phyloP scores from a whole-genome alignment of 2,329 filamentous ascomycete genomes.

The Scedosporium aurantiacum region DNA sequence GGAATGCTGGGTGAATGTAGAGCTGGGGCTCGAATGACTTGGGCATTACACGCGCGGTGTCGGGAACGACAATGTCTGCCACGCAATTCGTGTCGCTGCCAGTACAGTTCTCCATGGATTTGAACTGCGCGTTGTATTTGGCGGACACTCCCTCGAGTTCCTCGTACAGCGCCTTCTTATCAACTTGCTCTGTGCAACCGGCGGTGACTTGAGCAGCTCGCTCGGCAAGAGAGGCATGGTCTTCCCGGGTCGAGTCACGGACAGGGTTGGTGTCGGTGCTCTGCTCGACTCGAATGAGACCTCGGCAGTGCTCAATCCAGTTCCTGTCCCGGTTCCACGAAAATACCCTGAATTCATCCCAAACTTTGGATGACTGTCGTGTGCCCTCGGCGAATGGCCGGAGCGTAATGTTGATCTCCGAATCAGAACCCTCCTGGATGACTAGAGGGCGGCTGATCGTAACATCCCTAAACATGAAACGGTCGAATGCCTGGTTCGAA shows the following conservation, averaged over 20 bases:
- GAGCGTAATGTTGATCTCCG: constrained; percentile 15
- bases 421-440: constrained; percentile 26
- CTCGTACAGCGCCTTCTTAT: constrained; percentile 14
- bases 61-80: constrained; percentile 24
- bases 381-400: constrained; percentile 18
- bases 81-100: constrained; percentile 20
- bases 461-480: constrained; percentile 31
- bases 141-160: constrained; percentile 13
- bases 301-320: constrained; percentile 49
- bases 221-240: not conserved
- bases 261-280: constrained; percentile 13
- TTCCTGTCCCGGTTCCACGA: constrained; percentile 39
- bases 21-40: constrained; percentile 29
- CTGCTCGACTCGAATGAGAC: constrained; percentile 32
- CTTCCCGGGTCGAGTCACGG: not conserved
- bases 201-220: constrained; percentile 3
- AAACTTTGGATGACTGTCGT: constrained; percentile 26
- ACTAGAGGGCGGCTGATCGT: constrained; percentile 39
- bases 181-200: constrained; percentile 6
- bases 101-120: constrained; percentile 33
- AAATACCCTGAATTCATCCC: constrained; percentile 46
- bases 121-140: constrained; percentile 19
- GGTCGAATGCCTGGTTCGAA: constrained; percentile 9
- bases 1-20: constrained; percentile 32
- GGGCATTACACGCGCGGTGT: constrained; percentile 35